Evolutionary conservation across 306 rosid species (phyloP).

Genomic region (Medicago ruthenica): DNA sequence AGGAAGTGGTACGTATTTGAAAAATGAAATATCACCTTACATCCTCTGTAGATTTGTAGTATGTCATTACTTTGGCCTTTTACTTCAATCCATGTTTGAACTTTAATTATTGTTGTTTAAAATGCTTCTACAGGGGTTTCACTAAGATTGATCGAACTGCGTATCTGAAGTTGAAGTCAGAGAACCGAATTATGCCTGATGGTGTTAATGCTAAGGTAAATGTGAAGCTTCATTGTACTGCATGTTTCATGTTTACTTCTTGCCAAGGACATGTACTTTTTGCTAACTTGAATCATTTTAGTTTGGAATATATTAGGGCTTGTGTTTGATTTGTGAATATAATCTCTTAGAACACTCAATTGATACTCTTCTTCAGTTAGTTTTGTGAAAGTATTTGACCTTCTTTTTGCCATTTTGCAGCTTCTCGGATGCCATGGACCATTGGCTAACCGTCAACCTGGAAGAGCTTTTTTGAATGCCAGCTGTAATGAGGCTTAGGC

Average conservation of each 20-base stretch:
- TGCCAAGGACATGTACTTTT: not conserved
- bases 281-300: not conserved
- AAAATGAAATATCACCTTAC: too few species aligned
- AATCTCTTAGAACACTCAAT: not conserved
- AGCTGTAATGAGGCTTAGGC: not conserved
- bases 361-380: too few species aligned
- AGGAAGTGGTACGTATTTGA: not conserved
- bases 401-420: not conserved
- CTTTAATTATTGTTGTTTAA: not conserved
- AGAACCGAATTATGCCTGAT: not conserved
- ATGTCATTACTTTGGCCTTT: not conserved
- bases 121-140: not conserved
- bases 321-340: not conserved
- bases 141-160: not conserved
- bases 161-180: not conserved
- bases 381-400: not conserved
- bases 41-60: not conserved
- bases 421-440: not conserved
- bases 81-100: too few species aligned
- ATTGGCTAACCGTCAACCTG: not conserved
- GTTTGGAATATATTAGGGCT: not conserved
- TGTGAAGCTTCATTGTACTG: too few species aligned
- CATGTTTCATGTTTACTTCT: too few species aligned
- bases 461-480: not conserved
- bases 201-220: not conserved